Evolutionary conservation across 768 basidiomycete species (phyloP).

Genomic region (Trametes elegans): DNA sequence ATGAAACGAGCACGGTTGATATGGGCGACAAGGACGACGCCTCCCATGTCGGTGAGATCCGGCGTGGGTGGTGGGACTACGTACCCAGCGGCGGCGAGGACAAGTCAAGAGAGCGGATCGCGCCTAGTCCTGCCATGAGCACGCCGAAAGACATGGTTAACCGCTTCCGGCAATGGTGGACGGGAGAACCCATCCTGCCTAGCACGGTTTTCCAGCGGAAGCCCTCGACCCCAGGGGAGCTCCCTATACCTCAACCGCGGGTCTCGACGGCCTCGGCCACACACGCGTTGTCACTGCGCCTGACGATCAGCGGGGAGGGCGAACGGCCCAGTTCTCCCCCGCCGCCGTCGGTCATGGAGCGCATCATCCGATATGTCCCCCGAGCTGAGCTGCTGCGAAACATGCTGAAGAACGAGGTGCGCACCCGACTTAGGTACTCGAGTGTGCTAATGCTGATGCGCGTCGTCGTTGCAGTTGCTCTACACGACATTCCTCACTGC

Average conservation of each 20-base stretch:
- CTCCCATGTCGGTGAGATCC: conserved; percentile 13
- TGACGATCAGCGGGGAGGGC: conserved; percentile 3
- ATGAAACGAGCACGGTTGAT: conserved; percentile 25
- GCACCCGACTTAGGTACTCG: conserved; percentile 5
- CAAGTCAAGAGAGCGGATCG: neutral
- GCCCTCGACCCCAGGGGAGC: conserved; percentile 20
- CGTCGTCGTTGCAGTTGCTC: conserved; percentile 38
- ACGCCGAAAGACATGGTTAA: neutral
- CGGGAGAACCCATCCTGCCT: conserved; percentile 6
- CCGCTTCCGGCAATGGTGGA: conserved; percentile 14
- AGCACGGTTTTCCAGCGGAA: conserved; percentile 24
- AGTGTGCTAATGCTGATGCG: neutral
- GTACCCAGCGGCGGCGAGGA: conserved; percentile 31
- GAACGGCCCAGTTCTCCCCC: conserved; percentile 14
- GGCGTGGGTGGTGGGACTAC: conserved; percentile 58
- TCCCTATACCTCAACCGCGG: conserved; percentile 20
- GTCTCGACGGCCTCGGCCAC: conserved; percentile 10
- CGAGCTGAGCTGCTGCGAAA: conserved; percentile 51
- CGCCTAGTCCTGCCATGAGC: neutral
- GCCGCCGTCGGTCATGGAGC: conserved; percentile 32
- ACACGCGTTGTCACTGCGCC: conserved; percentile 2
- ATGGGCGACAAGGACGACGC: conserved; percentile 6
- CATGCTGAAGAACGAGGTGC: conserved; percentile 65
- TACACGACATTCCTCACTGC: conserved; percentile 55
- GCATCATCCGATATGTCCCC: conserved; percentile 48